Evolutionary conservation across 805 yeast genomes (phyloP), one percentile per base, ranked within the genome.

Genomic region (Candida ficus): DNA sequence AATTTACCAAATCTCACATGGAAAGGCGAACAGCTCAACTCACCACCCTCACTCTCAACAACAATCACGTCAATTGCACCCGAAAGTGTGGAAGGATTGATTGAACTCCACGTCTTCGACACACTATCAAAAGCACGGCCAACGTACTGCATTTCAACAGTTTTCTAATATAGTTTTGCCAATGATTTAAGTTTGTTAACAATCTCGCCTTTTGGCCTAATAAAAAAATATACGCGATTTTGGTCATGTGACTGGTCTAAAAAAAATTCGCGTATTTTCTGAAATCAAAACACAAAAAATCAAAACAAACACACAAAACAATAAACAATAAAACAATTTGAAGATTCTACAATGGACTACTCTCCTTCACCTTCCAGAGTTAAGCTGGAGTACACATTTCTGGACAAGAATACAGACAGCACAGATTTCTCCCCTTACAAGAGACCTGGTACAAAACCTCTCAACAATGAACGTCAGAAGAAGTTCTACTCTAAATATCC

Each of bases 31-130:
- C 98, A 90, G 39, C 85, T 83, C 28, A 84, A 63, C 21, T 83
- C 74, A 2, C 83, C 80, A 57, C 83, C 80, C 11, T 85, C 84
- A 57, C 87, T 95, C 63, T 91, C 96, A 11, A 93, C 83, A 9
- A 90, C 98, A 30, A 93, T 87, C 40, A 93, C 89, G 62, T 93
- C 99, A 60, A 93, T 93, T 17, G 98, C 99, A 5, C 99, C 99
- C 17, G 95, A 81, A 14, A 93, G 72, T 0, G 99, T 93, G 2
- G 98, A 88, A 3, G 99, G 99, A 56, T 93, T 93, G 50, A 93
- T 78, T 21, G 97, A 87, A 49, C 89, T 88, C 98, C 97, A 91
- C 37, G 96, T 93, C 61, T 89, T 89, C 43, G 96, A 90, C 7
- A 93, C 95, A 28, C 95, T 83, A 25, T 88, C 97, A 44, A 95